A percentile compares a stretch with the other conserved stretches of the same genome.
Conservation (phyloP, 75 land plant genomes). For the Sequoiadendron giganteum region DNA sequence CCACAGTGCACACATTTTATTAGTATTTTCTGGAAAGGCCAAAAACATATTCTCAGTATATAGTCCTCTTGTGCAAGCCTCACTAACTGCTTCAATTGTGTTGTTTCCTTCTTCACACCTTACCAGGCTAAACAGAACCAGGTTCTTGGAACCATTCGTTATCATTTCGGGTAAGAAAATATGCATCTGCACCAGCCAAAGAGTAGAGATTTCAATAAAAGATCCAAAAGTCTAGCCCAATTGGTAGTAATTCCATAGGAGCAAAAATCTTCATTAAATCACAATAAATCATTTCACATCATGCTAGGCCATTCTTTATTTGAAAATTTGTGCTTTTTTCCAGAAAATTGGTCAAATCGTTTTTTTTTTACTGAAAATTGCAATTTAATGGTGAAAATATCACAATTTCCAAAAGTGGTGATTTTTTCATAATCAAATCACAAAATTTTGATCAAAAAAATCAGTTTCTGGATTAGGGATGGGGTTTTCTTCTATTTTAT, state of each 20-base stretch:
- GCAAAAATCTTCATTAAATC: too few relatives aligned
- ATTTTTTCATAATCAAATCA: too few relatives aligned
- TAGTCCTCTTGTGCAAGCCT: neutral
- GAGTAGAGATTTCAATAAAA: slow-evolving; percentile 1
- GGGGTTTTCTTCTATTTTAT: too few relatives aligned
- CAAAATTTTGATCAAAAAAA: too few relatives aligned
- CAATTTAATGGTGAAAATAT: too few relatives aligned
- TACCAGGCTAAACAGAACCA: slow-evolving; percentile 10
- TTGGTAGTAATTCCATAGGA: neutral
- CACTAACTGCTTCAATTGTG: neutral
- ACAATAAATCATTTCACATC: too few relatives aligned
- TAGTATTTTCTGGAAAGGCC: neutral
- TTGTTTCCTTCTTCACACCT: neutral
- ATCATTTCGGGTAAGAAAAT: slow-evolving; percentile 69
- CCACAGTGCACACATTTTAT: neutral
- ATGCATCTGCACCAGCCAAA: slow-evolving; percentile 70
- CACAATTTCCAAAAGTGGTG: too few relatives aligned
- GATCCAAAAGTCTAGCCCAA: neutral
- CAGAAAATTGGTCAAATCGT: too few relatives aligned
- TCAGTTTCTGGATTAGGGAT: too few relatives aligned
- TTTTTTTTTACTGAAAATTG: too few relatives aligned
- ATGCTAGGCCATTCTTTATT: too few relatives aligned
- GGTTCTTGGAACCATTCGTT: slow-evolving; percentile 84
- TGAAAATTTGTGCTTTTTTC: too few relatives aligned
- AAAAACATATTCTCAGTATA: neutral